Base-by-base conservation (phyloP, 2,329 filamentous ascomycete species). In the Allantophomopsis cytisporea region DNA sequence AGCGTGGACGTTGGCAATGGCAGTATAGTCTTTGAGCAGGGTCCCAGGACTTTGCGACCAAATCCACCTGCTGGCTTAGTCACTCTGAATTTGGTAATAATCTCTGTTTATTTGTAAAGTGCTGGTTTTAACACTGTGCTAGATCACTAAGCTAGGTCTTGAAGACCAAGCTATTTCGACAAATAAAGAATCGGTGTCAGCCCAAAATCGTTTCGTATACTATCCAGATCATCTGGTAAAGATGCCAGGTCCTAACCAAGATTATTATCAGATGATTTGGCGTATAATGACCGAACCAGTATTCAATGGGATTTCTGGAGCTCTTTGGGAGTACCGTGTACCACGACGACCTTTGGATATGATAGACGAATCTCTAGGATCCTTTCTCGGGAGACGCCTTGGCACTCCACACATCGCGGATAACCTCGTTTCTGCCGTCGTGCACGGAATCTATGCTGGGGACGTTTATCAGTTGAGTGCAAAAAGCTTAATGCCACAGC, bases 381-480 rank as follows among this genome's bases (percentile, higher is more conserved):
- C 71, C 1, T 89, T 81, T 53, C 55, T 86, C 7, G 58, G 61
- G 2, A 63, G 75, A 21, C 59, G 74, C 7, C 56, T 79, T 13
- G 59, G 59, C 4, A 66, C 68, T 34, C 62, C 66, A 16, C 57
- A 64, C 28, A 46, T 83, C 6, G 75, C 76, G 12, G 69, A 91
- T 48, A 88, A 93, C 50, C 39, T 94, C 14, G 60, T 76, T 6
- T 94, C 86, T 5, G 86, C 80, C 38, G 62, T 77, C 53, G 52
- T 86, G 39, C 91, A 96, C 58, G 91, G 91, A 33, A 86, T 96
- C 42, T 94, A 93, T 58, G 91, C 88, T 16, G 91, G 91, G 5
- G 83, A 95, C 59, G 75, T 94, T 36, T 76, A 83, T 56, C 71
- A 80, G 54, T 65, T 96, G 38, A 94, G 87, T 58, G 76, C 75